Evolutionary conservation across 148 eudicot genomes (phyloP).

Genomic region (Polygonum maritimum): DNA sequence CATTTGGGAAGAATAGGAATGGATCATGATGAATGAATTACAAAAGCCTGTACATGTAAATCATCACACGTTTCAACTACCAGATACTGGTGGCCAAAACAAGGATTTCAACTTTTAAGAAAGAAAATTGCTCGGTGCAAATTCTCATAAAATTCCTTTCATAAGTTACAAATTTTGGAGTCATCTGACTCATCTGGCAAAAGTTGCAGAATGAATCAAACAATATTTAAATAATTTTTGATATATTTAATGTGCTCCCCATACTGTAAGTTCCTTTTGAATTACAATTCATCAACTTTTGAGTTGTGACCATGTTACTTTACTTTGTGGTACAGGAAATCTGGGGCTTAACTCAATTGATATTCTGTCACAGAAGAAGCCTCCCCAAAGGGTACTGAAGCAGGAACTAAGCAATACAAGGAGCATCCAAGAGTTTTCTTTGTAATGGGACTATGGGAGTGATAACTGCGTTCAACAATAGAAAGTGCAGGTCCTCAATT

Average conservation of each 20-base stretch:
- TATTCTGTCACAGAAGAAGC: no score
- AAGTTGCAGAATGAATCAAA: no score
- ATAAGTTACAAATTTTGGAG: not conserved
- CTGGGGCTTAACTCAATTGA: no score
- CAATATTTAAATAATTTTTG: no score
- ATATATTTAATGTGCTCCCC: no score
- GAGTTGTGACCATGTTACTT: not conserved
- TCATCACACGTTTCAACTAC: not conserved
- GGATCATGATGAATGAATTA: not conserved
- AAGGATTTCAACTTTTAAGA: not conserved
- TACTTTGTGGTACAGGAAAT: not conserved
- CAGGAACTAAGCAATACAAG: slow-evolving; percentile 17
- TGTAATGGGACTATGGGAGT: slow-evolving; percentile 79
- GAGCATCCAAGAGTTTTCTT: slow-evolving; percentile 48
- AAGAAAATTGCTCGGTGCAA: not conserved
- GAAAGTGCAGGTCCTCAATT: slow-evolving; percentile 69
- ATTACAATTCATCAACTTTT: not conserved
- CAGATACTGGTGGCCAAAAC: not conserved
- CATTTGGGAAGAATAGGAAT: not conserved
- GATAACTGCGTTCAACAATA: slow-evolving; percentile 69
- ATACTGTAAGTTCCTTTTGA: not conserved
- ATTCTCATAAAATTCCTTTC: not conserved
- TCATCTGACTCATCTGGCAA: not conserved
- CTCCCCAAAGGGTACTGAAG: slow-evolving; percentile 9
- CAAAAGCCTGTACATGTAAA: not conserved